Conservation (phyloP, 148 eudicot genomes). For the Euryodendron excelsum region DNA sequence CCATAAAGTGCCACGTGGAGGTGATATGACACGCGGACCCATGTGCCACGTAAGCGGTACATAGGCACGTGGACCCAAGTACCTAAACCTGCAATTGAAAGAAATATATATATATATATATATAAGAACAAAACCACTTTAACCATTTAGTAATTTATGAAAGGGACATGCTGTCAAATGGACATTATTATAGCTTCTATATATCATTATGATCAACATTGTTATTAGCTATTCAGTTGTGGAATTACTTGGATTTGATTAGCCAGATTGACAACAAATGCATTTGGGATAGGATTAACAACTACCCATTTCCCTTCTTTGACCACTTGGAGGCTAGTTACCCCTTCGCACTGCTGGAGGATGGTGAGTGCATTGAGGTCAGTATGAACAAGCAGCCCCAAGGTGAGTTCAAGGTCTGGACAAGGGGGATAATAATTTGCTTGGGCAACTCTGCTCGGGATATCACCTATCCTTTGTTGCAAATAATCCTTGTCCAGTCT, state of each 20-base stretch:
- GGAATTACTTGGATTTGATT: constrained; percentile 36
- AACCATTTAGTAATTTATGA: too few species aligned
- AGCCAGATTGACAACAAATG: constrained; percentile 32
- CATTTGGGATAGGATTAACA: constrained; percentile 26
- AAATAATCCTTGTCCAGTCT: constrained; percentile 8
- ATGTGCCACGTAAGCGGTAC: too few species aligned
- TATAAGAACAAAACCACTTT: too few species aligned
- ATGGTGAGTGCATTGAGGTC: constrained; percentile 29
- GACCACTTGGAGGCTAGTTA: constrained; percentile 33
- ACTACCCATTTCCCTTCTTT: constrained; percentile 31
- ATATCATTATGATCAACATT: too few species aligned
- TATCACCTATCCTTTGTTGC: background rate
- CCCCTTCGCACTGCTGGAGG: constrained; percentile 20
- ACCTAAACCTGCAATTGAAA: too few species aligned
- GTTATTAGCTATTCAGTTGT: too few species aligned
- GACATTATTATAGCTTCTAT: too few species aligned
- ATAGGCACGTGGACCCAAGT: too few species aligned
- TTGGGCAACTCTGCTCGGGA: constrained; percentile 13
- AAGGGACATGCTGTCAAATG: too few species aligned
- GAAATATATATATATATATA: too few species aligned
- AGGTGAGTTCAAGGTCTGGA: constrained; percentile 31
- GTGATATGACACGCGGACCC: too few species aligned
- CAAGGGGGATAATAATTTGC: constrained; percentile 49
- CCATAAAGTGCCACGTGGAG: too few species aligned
- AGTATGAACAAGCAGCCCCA: constrained; percentile 27